Evolutionary conservation across 208 protist genomes (phyloP).

Genomic region (Trypanosoma mega): DNA sequence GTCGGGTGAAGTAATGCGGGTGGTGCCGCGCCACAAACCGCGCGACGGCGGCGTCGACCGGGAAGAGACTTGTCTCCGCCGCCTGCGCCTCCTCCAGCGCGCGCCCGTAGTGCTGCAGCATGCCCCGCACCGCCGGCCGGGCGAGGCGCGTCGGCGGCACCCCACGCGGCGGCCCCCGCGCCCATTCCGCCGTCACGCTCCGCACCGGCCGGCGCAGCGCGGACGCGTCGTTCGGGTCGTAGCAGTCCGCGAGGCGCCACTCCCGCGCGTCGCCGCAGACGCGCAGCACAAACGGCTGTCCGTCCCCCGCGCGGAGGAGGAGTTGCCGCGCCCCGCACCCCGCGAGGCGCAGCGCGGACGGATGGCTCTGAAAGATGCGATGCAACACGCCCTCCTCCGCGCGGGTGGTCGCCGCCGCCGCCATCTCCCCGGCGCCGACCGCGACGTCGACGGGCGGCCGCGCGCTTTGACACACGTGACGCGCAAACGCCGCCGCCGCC

Average conservation of each 20-base stretch:
- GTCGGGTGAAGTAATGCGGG: conserved; percentile 51
- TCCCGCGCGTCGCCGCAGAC: conserved; percentile 37
- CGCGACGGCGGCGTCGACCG: conserved; percentile 40
- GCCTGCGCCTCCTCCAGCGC: conserved; percentile 17
- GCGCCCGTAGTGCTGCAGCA: conserved; percentile 59
- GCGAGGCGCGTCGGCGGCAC: conserved; percentile 31
- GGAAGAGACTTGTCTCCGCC: conserved; percentile 41
- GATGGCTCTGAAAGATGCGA: conserved; percentile 64
- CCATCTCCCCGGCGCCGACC: conserved; percentile 6
- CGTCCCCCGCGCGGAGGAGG: conserved; percentile 28
- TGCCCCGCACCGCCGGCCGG: conserved; percentile 36
- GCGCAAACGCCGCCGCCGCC: conserved; percentile 18
- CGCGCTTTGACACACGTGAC: conserved; percentile 1
- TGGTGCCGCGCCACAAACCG: conserved; percentile 68
- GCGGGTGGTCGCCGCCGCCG: conserved; percentile 37
- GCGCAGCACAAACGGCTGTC: conserved; percentile 41
- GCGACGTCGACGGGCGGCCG: neutral
- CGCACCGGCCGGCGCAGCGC: conserved; percentile 2
- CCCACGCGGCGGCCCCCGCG: conserved; percentile 32
- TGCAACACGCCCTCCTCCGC: conserved; percentile 65
- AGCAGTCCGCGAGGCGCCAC: conserved; percentile 57
- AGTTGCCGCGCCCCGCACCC: conserved; percentile 62
- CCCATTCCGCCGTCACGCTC: conserved; percentile 12
- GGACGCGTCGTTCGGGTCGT: conserved; percentile 14
- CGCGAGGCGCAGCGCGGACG: conserved; percentile 29